Evolutionary conservation across 331 rosid genomes (phyloP), one percentile per base, ranked within the genome.

Genomic region (Pyracantha coccinea): DNA sequence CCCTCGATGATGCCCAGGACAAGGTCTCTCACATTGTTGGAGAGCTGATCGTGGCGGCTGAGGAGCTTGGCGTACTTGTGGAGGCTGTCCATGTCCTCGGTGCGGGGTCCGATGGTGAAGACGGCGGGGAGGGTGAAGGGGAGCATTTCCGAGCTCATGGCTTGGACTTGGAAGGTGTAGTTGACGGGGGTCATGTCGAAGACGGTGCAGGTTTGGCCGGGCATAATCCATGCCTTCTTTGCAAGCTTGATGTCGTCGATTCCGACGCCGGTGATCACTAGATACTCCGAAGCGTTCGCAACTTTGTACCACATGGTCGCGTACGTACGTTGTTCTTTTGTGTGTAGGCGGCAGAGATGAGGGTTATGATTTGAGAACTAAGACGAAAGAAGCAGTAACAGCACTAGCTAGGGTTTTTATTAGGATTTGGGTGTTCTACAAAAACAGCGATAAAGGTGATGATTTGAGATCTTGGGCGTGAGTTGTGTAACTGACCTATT

Each of bases 141-240:
- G 19, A 91, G 93, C 75, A 88, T 91, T 80, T 91, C 88, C n/a
- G 86, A 85, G 60, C 89, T 89, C 97, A 87, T 91, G 53, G 97
- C 97, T 33, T 89, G 91, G 8, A 89, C 91, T 20, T 91, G 79
- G 83, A 89, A 89, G 31, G 89, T 87, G 83, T 89, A 91, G 79
- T 91, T 91, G 0, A 89, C 91, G 0, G 94, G 91, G 16, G 97
- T 84, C 21, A 91, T 68, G 74, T 87, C 97, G 68, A 89, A 76
- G 11, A 76, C 31, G 4, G 77, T 72, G 85, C 27, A 84, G 2
- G 81, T n/a, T 31, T 91, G 92, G 2, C 89, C 84, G 0, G 91
- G 95, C 8, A 76, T 17, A 28, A 89, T 19, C 91, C 86, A 83
- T 78, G 88, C 80, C 77, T 91, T 86, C 72, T 89, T 87, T 3